Evolutionary conservation across 495 filamentous ascomycete genomes (phyloP), one percentile per base, ranked within the genome.

Genomic region (Poronia punctata): DNA sequence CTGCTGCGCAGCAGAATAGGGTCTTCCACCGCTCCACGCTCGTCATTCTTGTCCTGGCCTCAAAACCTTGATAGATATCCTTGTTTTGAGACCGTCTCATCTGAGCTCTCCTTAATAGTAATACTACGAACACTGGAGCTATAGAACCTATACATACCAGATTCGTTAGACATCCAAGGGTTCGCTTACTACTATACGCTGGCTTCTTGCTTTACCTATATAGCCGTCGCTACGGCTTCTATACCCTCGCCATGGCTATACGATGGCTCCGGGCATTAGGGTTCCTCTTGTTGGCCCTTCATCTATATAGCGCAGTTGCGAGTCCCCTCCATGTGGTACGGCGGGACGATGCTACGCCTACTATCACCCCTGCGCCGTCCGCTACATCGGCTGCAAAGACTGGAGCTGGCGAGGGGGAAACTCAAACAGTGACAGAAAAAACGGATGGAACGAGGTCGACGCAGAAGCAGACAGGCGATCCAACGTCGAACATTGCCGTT

Each of bases 201-300:
- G 21, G 29, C 27, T 28, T 24, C 10, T 15, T 25, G 21, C 33
- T 35, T 45, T 11, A 33, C 38, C 39, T 36, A 43, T 37, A 46
- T 16, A 32, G 40, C 27, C 8, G 30, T 28, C 18, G 4, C 20
- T 15, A 17, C 20, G 19, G 20, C 17, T 18, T 19, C 24, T 25
- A 1, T 6, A 34, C 23, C 42, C 16, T 22, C 22, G 16, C 24
- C 36, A 56, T 44, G 33, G 19, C 17, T 25, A 45, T 52, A 43
- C 16, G 41, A 43, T 39, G 43, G 43, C 43, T 36, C 7, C 34
- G 26, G 20, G 18, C 52, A 25, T 49, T 41, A 49, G 50, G 55
- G 38, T 32, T 65, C 40, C 48, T 66, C 29, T 64, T 54, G 29
- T 33, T 64, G 2, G 25, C 40, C 38, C 16, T 61, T 7, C 37